Percentiles rank a stretch among this genome's conserved stretches.
phyloP scores from a whole-genome alignment of 192 early-diverging fungal genomes.

The Irineochytrium annulatum region DNA sequence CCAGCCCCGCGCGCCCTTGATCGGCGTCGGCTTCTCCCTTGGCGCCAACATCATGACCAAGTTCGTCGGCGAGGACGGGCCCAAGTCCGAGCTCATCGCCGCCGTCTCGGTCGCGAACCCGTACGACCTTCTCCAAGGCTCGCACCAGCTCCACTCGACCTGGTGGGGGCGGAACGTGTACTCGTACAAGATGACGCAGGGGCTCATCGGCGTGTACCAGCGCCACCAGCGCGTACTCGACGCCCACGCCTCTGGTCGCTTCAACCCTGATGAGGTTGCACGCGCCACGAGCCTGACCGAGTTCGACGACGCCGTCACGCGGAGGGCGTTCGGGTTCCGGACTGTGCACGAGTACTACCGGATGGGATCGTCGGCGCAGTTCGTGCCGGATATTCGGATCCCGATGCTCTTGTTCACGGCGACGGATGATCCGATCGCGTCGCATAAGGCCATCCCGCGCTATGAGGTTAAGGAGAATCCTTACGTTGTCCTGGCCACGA shows the following conservation, averaged over 20 bases:
- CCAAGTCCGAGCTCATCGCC: slow-evolving; percentile 67
- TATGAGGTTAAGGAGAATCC: slow-evolving; percentile 74
- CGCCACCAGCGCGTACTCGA: slow-evolving; percentile 24
- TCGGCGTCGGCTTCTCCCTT: slow-evolving; percentile 85
- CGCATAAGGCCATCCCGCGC: slow-evolving; percentile 60
- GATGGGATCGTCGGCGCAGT: slow-evolving; percentile 31
- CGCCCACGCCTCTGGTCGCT: slow-evolving; percentile 34
- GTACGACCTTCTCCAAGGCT: slow-evolving; percentile 65
- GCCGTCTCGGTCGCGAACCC: slow-evolving; percentile 83
- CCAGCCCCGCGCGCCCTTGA: slow-evolving; percentile 60
- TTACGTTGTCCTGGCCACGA: slow-evolving; percentile 72
- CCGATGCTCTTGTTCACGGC: slow-evolving; percentile 84
- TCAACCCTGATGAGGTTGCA: slow-evolving; percentile 44
- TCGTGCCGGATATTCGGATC: slow-evolving; percentile 49
- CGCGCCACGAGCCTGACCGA: slow-evolving; percentile 58
- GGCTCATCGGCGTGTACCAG: slow-evolving; percentile 46
- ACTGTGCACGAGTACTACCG: slow-evolving; percentile 74
- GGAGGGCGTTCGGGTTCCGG: slow-evolving; percentile 69
- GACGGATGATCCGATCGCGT: slow-evolving; percentile 87
- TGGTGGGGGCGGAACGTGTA: slow-evolving; percentile 58
- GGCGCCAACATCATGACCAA: slow-evolving; percentile 92
- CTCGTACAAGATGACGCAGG: slow-evolving; percentile 52
- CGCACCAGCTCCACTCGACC: slow-evolving; percentile 44
- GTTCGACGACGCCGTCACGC: slow-evolving; percentile 80
- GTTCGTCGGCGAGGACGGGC: slow-evolving; percentile 80